Conservation (phyloP, 768 basidiomycete species). For the Rhizopogon vesiculosus region DNA sequence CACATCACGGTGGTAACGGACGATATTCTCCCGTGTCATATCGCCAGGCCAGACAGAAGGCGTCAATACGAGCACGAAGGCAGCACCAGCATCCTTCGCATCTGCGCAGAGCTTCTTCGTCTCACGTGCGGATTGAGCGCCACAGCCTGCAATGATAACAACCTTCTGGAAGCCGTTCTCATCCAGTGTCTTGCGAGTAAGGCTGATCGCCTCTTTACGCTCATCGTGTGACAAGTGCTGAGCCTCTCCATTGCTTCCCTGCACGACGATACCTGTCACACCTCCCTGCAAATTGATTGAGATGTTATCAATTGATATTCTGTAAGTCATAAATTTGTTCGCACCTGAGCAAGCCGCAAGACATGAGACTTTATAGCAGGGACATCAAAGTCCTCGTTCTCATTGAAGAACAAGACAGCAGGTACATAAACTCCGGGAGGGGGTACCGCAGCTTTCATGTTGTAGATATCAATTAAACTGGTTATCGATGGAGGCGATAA, state of each 20-base stretch:
- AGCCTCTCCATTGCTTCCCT: conserved; percentile 75
- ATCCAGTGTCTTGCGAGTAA: conserved; percentile 70
- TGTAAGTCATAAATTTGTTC: conserved; percentile 6
- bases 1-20: conserved; percentile 64
- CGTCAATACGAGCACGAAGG: conserved; percentile 70
- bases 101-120: conserved; percentile 66
- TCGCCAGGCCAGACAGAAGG: conserved; percentile 66
- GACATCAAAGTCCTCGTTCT: conserved; percentile 67
- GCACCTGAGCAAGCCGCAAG: conserved; percentile 66
- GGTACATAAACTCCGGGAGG: conserved; percentile 75
- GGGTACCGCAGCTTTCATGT: conserved; percentile 35
- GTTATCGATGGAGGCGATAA: not conserved
- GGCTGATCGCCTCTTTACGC: conserved; percentile 53
- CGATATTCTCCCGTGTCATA: conserved; percentile 59
- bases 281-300: conserved; percentile 44
- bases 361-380: conserved; percentile 65
- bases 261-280: conserved; percentile 66
- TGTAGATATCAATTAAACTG: not conserved
- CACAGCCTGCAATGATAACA: conserved; percentile 78
- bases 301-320: conserved; percentile 2
- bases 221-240: conserved; percentile 73
- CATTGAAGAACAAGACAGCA: conserved; percentile 68
- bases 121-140: conserved; percentile 74
- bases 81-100: conserved; percentile 79
- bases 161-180: conserved; percentile 63